Conservation (phyloP, 306 rosid species). For the Begonia loranthoides region DNA sequence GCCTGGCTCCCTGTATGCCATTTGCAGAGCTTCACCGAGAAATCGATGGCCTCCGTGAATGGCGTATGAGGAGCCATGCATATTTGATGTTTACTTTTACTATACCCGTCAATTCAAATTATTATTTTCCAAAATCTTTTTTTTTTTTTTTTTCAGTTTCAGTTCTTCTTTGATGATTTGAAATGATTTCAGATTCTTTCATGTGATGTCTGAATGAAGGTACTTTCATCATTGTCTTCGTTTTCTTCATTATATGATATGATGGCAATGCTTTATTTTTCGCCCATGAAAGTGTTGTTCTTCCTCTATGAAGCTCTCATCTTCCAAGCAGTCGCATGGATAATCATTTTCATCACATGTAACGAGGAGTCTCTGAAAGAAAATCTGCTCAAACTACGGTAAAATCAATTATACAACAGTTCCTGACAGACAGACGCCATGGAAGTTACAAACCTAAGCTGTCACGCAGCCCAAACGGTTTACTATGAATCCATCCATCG, state of each 20-base stretch:
- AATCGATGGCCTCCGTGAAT: conserved; percentile 62
- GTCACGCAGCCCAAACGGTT: conserved; percentile 6
- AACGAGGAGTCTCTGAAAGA: conserved; percentile 14
- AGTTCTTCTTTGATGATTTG: not conserved
- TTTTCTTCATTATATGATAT: not conserved
- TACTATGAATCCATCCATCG: conserved; percentile 3
- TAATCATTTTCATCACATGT: conserved; percentile 7
- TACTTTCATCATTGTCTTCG: conserved; percentile 9
- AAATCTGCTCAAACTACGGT: conserved; percentile 15
- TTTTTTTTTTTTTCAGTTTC: too few relatives aligned
- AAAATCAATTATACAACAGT: conserved; percentile 6
- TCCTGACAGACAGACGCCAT: conserved; percentile 19
- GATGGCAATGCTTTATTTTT: too few relatives aligned
- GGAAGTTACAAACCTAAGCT: conserved; percentile 23
- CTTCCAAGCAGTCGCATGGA: too few relatives aligned
- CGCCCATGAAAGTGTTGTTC: too few relatives aligned
- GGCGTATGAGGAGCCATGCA: conserved; percentile 99
- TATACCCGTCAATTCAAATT: too few relatives aligned
- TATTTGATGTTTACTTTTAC: conserved; percentile 4
- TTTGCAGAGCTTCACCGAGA: conserved; percentile 65
- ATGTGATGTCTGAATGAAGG: conserved; percentile 8
- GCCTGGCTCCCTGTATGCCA: conserved; percentile 99
- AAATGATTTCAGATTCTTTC: conserved; percentile 6
- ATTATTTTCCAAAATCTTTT: too few relatives aligned
- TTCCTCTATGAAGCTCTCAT: too few relatives aligned